Percentiles rank a stretch among this genome's conserved stretches.
These are phyloP conservation scores for Pleurozium schreberi DNA, from an alignment of 225 moss, liverwort and hornwort species.

Conservation along the genomic window DNA sequence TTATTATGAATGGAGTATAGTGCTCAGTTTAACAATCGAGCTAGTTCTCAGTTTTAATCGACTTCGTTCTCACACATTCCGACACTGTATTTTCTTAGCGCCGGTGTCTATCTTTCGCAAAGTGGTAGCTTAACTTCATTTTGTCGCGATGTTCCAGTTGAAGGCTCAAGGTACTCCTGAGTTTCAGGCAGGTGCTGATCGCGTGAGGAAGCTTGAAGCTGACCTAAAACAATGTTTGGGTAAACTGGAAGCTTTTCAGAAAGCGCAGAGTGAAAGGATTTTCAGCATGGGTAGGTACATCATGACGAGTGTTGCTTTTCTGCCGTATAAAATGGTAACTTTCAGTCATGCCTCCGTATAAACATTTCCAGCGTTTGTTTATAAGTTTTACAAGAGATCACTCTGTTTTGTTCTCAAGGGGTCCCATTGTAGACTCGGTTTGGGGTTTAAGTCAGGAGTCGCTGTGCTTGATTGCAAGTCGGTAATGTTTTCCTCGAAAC, in stretches of 20 bases:
- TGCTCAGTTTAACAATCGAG: too few species aligned
- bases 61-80: not conserved
- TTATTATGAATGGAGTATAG: too few species aligned
- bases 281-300: slow-evolving; percentile 49
- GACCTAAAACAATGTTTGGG: slow-evolving; percentile 23
- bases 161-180: slow-evolving; percentile 22
- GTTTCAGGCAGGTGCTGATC: slow-evolving; percentile 10
- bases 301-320: not conserved
- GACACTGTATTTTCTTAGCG: not conserved
- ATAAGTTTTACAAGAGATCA: not conserved
- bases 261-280: slow-evolving; percentile 44
- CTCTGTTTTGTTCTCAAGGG: not conserved
- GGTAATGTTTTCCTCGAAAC: not conserved
- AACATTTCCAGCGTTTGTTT: not conserved
- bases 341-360: not conserved
- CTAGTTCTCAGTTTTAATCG: not conserved
- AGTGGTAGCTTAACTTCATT: not conserved
- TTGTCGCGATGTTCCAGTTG: slow-evolving; percentile 20
- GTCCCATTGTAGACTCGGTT: not conserved
- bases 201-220: slow-evolving; percentile 26
- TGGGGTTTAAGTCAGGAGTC: not conserved
- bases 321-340: not conserved
- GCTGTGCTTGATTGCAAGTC: not conserved
- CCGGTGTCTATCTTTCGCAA: not conserved
- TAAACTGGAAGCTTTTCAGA: slow-evolving; percentile 39